A percentile compares a stretch with the other conserved stretches of the same genome.
Conservation (phyloP, 75 land plant species). For the Pseudotsuga menziesii region DNA sequence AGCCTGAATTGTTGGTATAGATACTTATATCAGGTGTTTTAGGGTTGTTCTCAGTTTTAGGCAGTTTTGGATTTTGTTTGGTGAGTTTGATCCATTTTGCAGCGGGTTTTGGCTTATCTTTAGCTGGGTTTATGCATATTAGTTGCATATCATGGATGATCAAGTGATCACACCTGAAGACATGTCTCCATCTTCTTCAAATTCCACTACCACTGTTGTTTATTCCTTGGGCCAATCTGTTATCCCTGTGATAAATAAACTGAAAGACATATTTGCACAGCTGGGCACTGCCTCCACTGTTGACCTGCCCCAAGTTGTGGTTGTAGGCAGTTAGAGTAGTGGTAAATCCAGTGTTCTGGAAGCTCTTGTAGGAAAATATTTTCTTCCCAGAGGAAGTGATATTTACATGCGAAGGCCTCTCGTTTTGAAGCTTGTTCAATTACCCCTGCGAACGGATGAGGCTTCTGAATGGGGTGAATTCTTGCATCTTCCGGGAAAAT, state of each 20-base stretch:
- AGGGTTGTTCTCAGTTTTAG: background rate
- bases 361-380: conserved; percentile 83
- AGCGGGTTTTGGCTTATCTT: background rate
- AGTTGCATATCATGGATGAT: background rate
- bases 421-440: conserved; percentile 76
- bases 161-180: background rate
- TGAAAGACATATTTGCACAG: conserved; percentile 86
- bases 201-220: background rate
- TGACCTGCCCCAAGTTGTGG: conserved; percentile 90
- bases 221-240: conserved; percentile 56
- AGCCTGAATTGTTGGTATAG: background rate
- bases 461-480: conserved; percentile 79
- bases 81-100: background rate
- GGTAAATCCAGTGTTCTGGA: conserved; percentile 95
- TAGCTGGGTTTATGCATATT: background rate
- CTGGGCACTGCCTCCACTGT: conserved; percentile 70
- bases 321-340: conserved; percentile 93
- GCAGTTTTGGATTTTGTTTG: background rate
- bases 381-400: conserved; percentile 72
- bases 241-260: conserved; percentile 85
- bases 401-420: conserved; percentile 84
- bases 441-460: conserved; percentile 8
- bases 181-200: background rate
- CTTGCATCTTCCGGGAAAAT: conserved; percentile 63
- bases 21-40: background rate